Percentiles rank a stretch among this genome's conserved stretches.
These are phyloP conservation scores for Filobasidium floriforme DNA, from an alignment of 768 basidiomycete genomes.

Conservation along the genomic window DNA sequence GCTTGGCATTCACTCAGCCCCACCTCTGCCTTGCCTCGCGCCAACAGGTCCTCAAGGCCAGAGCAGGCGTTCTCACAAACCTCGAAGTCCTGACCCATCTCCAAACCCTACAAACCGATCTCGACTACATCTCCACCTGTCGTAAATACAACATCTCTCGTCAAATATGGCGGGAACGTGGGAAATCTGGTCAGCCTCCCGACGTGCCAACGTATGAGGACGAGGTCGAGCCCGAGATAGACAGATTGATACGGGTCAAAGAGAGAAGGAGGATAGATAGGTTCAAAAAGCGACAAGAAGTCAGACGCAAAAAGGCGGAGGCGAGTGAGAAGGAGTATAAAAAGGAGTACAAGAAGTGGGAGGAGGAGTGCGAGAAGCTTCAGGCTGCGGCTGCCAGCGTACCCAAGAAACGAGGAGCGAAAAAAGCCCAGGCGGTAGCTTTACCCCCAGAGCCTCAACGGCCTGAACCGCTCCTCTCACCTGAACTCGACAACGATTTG, in stretches of 20 bases:
- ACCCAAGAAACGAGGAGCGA: background rate
- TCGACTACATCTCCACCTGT: background rate
- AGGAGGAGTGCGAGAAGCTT: background rate
- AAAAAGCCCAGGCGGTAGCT: background rate
- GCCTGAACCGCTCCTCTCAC: too few relatives aligned
- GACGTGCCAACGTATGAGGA: conserved; percentile 4
- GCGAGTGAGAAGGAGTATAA: background rate
- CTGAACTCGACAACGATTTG: too few relatives aligned
- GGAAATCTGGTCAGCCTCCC: background rate
- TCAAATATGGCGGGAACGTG: background rate
- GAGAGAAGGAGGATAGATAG: background rate
- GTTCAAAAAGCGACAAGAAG: background rate
- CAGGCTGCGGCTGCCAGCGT: background rate
- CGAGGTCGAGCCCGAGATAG: background rate
- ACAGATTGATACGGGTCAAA: background rate
- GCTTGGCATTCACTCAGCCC: too few relatives aligned
- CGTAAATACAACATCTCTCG: background rate
- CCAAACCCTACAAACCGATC: background rate
- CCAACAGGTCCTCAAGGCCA: conserved; percentile 1
- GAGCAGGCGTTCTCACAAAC: background rate
- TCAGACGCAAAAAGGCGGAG: background rate
- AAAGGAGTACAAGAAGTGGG: background rate
- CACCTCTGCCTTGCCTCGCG: background rate
- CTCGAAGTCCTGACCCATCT: conserved; percentile 6
- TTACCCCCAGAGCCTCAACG: too few relatives aligned